Evolutionary conservation across 768 basidiomycete species (phyloP).

Genomic region (Naganishia vaughanmartiniae): DNA sequence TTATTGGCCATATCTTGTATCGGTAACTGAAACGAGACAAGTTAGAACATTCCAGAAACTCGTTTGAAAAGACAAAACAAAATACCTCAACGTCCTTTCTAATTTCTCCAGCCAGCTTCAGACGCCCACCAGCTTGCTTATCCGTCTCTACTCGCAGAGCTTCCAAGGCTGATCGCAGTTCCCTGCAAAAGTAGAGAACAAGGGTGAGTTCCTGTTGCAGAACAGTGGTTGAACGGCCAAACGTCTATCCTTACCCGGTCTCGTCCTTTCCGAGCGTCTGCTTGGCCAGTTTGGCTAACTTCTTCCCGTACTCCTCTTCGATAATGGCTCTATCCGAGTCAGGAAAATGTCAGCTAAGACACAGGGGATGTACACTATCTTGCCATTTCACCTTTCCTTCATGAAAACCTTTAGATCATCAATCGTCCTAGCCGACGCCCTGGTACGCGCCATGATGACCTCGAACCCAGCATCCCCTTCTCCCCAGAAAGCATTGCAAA

Average conservation of each 20-base stretch:
- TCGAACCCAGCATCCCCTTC: slow-evolving; percentile 80
- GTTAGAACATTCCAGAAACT: neutral
- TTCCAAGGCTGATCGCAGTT: slow-evolving; percentile 75
- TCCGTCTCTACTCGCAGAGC: slow-evolving; percentile 79
- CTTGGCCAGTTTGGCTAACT: slow-evolving; percentile 74
- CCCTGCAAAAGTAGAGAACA: slow-evolving; percentile 56
- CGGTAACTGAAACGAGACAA: neutral
- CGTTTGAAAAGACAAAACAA: slow-evolving; percentile 51
- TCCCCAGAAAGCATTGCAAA: slow-evolving; percentile 98
- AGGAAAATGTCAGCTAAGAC: neutral
- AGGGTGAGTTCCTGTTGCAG: neutral
- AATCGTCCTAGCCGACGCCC: slow-evolving; percentile 77
- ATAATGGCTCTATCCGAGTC: slow-evolving; percentile 65
- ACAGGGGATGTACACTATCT: neutral
- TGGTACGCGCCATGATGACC: slow-evolving; percentile 79
- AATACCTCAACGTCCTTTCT: slow-evolving; percentile 69
- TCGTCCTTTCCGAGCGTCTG: slow-evolving; percentile 77
- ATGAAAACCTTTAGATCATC: slow-evolving; percentile 84
- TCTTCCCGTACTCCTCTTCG: slow-evolving; percentile 93
- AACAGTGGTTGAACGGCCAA: neutral
- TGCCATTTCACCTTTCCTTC: slow-evolving; percentile 78
- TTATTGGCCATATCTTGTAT: slow-evolving; percentile 24
- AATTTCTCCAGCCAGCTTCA: slow-evolving; percentile 70
- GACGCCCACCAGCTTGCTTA: slow-evolving; percentile 70
- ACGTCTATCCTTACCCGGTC: slow-evolving; percentile 70